Evolutionary conservation across 495 filamentous ascomycete species (phyloP).

Genomic region (Annulohypoxylon stygium): DNA sequence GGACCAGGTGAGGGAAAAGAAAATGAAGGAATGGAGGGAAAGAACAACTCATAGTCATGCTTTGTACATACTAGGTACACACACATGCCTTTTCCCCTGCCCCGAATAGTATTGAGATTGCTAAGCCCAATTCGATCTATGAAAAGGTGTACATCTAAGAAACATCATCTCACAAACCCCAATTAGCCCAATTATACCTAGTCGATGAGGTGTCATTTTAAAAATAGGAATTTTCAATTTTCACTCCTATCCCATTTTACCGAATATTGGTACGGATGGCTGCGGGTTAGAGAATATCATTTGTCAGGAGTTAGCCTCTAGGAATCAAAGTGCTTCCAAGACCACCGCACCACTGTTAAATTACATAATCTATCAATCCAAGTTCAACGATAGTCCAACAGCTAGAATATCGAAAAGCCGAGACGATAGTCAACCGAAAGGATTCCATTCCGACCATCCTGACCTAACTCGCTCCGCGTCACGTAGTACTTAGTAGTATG

Average conservation of each 20-base stretch:
- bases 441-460: background rate
- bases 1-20: background rate
- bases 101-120: slow-evolving; percentile 1
- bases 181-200: background rate
- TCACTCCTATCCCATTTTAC: slow-evolving; percentile 13
- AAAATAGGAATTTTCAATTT: slow-evolving; percentile 3
- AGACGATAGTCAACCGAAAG: slow-evolving; percentile 4
- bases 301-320: slow-evolving; percentile 13
- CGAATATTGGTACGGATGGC: slow-evolving; percentile 6
- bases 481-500: background rate
- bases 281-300: slow-evolving; percentile 6
- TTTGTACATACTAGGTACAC: background rate
- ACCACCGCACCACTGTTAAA: background rate
- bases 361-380: background rate
- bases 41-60: background rate
- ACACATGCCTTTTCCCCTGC: background rate
- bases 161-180: background rate
- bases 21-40: slow-evolving; percentile 10
- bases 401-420: background rate
- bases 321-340: slow-evolving; percentile 2
- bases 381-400: background rate
- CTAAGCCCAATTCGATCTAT: slow-evolving; percentile 18
- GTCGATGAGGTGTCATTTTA: slow-evolving; percentile 7
- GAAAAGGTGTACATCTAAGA: slow-evolving; percentile 14
- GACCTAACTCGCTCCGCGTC: background rate